Evolutionary conservation across 345 rosid species (phyloP).

Genomic region (Nasturtium officinale): DNA sequence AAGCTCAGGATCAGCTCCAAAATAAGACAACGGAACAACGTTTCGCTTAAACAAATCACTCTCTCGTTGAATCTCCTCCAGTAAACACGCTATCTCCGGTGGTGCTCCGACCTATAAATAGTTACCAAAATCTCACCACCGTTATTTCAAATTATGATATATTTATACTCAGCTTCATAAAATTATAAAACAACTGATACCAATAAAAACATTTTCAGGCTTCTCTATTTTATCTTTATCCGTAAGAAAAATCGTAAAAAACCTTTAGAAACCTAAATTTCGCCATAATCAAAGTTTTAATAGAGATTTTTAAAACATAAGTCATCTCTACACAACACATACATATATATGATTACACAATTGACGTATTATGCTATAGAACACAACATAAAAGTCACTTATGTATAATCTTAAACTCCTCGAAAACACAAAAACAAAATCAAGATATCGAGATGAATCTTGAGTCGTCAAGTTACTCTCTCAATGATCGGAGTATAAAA

Average conservation of each 20-base stretch:
- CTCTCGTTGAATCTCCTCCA: slow-evolving; percentile 71
- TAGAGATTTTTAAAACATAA: neutral
- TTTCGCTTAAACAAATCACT: slow-evolving; percentile 51
- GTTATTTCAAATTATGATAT: neutral
- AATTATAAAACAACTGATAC: slow-evolving; percentile 29
- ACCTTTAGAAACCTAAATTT: neutral
- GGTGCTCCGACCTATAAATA: slow-evolving; percentile 81
- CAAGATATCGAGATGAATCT: neutral
- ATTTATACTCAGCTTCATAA: slow-evolving; percentile 21
- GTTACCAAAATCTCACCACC: slow-evolving; percentile 7
- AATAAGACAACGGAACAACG: slow-evolving; percentile 46
- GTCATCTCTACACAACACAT: neutral
- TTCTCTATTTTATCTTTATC: neutral
- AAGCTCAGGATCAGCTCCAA: slow-evolving; percentile 92
- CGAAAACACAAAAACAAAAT: neutral
- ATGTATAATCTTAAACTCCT: neutral
- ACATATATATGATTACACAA: neutral
- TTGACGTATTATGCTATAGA: neutral
- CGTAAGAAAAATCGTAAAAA: neutral
- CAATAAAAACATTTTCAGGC: slow-evolving; percentile 14
- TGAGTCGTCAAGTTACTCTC: neutral
- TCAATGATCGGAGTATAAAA: neutral
- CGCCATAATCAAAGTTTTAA: neutral
- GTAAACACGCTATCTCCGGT: slow-evolving; percentile 64
- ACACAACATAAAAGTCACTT: neutral